A percentile compares a stretch with the other conserved stretches of the same genome.
phyloP scores from a whole-genome alignment of 2,329 filamentous ascomycete species.

The Calonectria naviculata region DNA sequence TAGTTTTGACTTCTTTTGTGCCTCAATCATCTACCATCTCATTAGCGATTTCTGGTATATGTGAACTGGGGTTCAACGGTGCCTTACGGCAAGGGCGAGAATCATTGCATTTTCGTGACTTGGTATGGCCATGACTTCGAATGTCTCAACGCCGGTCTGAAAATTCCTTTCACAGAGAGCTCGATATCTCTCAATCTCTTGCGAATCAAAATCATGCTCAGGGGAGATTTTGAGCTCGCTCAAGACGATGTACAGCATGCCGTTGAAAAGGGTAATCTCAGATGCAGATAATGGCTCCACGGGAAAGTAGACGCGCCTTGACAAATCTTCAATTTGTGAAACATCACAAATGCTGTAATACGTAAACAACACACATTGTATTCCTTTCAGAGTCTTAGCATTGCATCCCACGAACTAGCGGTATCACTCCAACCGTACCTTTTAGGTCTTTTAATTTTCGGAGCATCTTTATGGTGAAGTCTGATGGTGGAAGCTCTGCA shows the following conservation, averaged over 20 bases:
- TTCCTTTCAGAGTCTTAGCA: neutral
- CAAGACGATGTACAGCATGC: constrained; percentile 3
- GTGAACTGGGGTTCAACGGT: neutral
- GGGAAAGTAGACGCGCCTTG: constrained; percentile 6
- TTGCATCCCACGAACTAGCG: too few species aligned
- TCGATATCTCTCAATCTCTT: neutral
- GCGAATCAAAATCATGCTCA: neutral
- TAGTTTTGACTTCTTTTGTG: constrained; percentile 1
- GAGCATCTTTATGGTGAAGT: neutral
- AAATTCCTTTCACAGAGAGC: constrained; percentile 12
- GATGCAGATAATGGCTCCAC: neutral
- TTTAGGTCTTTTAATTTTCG: neutral
- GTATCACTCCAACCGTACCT: neutral
- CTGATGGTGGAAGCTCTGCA: neutral
- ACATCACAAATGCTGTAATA: neutral
- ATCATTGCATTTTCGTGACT: constrained; percentile 14
- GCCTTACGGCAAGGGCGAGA: neutral
- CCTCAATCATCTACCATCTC: neutral
- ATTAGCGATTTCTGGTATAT: neutral
- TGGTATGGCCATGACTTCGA: neutral
- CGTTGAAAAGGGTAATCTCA: constrained; percentile 2
- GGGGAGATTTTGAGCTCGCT: neutral
- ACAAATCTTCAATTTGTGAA: neutral
- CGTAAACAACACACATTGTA: neutral
- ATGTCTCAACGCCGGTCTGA: constrained; percentile 4